Evolutionary conservation across 1,139 yeast genomes (phyloP).

Genomic region (Candida sp.): DNA sequence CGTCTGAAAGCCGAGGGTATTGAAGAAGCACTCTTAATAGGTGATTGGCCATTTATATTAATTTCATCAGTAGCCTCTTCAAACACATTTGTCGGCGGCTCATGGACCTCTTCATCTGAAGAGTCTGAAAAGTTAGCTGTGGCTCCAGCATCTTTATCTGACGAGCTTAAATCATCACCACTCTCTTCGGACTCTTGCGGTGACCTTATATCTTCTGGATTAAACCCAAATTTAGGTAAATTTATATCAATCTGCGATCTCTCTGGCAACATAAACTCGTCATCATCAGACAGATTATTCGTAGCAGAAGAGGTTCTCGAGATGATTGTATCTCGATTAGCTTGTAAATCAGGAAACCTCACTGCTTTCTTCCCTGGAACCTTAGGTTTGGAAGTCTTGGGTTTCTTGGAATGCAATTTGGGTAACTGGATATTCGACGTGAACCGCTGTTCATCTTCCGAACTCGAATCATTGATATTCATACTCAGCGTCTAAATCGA

Average conservation of each 20-base stretch:
- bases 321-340: constrained; percentile 18
- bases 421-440: constrained; percentile 13
- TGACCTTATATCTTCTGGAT: constrained; percentile 3
- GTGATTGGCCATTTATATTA: constrained; percentile 6
- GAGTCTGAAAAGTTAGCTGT: constrained; percentile 8
- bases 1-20: not conserved
- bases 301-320: constrained; percentile 23
- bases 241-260: not conserved
- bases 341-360: constrained; percentile 28
- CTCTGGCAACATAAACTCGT: constrained; percentile 2
- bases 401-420: constrained; percentile 4
- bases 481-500: not conserved
- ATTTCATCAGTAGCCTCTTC: constrained; percentile 2
- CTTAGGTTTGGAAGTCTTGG: constrained; percentile 6
- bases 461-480: constrained; percentile 6
- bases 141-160: constrained; percentile 3
- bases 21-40: constrained; percentile 3
- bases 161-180: constrained; percentile 5
- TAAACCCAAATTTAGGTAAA: constrained; percentile 9
- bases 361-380: constrained; percentile 16
- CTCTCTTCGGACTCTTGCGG: constrained; percentile 2
- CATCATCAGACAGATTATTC: constrained; percentile 8
- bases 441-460: constrained; percentile 13
- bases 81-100: constrained; percentile 1
- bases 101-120: constrained; percentile 8